phyloP scores from a whole-genome alignment of 2,329 filamentous ascomycete species.

The Sporothrix curviconia region DNA sequence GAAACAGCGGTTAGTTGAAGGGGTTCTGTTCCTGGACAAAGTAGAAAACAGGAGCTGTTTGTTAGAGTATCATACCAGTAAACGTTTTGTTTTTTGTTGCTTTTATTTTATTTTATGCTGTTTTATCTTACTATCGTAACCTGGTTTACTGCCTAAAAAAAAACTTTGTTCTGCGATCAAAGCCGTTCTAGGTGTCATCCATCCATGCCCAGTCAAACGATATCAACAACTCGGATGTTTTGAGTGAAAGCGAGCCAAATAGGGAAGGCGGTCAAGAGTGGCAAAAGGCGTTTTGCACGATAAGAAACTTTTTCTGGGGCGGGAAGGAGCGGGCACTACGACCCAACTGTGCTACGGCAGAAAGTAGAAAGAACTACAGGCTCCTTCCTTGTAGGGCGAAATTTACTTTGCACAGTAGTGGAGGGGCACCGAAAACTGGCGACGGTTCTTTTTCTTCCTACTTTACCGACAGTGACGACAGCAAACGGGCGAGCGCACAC shows the following conservation, averaged over 20 bases:
- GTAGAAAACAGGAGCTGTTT: conserved; percentile 5
- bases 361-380: background rate
- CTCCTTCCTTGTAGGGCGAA: too few species aligned
- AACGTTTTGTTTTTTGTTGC: conserved; percentile 1
- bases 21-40: background rate
- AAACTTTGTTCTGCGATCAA: background rate
- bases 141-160: background rate
- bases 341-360: too few species aligned
- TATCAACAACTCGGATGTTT: too few species aligned
- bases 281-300: too few species aligned
- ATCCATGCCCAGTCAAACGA: background rate
- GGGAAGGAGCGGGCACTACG: background rate
- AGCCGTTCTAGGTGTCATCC: background rate
- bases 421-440: too few species aligned
- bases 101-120: background rate
- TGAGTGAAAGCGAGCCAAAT: background rate
- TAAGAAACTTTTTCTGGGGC: conserved; percentile 13
- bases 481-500: too few species aligned
- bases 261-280: conserved; percentile 29
- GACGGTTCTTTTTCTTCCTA: too few species aligned
- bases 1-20: background rate
- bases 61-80: conserved; percentile 14
- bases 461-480: too few species aligned
- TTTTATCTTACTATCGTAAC: background rate
- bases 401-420: background rate